Percentiles rank a stretch among this genome's conserved stretches.
phyloP scores from a whole-genome alignment of 2,329 filamentous ascomycete genomes.

The Xylariaceae sp. region DNA sequence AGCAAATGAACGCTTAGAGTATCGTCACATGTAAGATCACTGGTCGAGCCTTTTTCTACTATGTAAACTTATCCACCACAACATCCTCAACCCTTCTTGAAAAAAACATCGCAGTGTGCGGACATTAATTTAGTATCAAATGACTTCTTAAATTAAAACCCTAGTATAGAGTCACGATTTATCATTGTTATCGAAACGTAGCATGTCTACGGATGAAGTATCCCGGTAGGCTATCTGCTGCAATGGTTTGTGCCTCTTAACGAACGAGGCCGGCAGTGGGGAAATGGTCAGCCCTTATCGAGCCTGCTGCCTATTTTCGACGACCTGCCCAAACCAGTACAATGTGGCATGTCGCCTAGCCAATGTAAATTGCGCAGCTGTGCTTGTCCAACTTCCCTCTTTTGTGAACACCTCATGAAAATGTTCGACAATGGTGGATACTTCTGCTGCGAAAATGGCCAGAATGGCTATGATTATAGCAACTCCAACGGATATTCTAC shows the following conservation, averaged over 20 bases:
- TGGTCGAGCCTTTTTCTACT: too few species aligned
- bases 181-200: not conserved
- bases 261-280: constrained; percentile 28
- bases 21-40: too few species aligned
- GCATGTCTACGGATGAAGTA: constrained; percentile 2
- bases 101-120: too few species aligned
- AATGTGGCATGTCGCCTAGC: constrained; percentile 23
- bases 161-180: not conserved
- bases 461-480: constrained; percentile 28
- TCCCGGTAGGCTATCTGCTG: constrained; percentile 33
- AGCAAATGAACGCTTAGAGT: too few species aligned
- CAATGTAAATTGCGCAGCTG: constrained; percentile 28
- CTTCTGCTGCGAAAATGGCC: constrained; percentile 31
- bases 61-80: too few species aligned
- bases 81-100: too few species aligned
- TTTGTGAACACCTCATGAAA: constrained; percentile 33
- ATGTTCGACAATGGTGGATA: constrained; percentile 33
- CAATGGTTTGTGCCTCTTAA: constrained; percentile 23
- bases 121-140: not conserved
- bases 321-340: constrained; percentile 17
- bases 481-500: constrained; percentile 25
- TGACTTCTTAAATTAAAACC: not conserved
- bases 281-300: constrained; percentile 23
- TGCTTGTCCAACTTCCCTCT: constrained; percentile 20
- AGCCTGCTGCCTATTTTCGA: constrained; percentile 33